Evolutionary conservation across 768 basidiomycete species (phyloP).

Genomic region (Pisolithus microcarpus): DNA sequence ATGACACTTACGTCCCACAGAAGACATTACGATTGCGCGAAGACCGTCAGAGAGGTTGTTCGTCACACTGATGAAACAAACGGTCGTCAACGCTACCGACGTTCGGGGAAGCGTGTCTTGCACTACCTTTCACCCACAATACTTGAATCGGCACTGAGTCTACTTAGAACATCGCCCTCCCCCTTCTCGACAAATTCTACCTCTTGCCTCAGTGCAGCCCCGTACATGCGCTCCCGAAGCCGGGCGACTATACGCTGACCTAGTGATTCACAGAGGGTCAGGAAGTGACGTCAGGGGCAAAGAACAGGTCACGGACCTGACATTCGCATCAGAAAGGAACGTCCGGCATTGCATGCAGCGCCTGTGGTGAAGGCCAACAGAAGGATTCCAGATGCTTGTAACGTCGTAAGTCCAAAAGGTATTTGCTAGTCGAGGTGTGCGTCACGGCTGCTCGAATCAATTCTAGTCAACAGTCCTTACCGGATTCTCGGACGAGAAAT

Average conservation of each 20-base stretch:
- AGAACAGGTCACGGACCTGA: constrained; percentile 43
- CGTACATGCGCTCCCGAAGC: constrained; percentile 74
- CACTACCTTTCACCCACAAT: constrained; percentile 86
- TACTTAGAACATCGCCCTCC: constrained; percentile 88
- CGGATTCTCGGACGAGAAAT: constrained; percentile 68
- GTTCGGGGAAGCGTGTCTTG: background rate
- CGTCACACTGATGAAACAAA: constrained; percentile 51
- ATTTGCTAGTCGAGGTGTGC: constrained; percentile 44
- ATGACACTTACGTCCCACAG: constrained; percentile 72
- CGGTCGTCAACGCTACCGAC: background rate
- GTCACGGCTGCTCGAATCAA: constrained; percentile 19
- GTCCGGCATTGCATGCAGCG: constrained; percentile 77
- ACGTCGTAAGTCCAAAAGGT: constrained; percentile 72
- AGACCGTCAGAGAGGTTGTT: constrained; percentile 76
- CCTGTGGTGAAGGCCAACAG: constrained; percentile 79
- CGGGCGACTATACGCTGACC: constrained; percentile 90
- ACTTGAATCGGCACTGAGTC: constrained; percentile 84
- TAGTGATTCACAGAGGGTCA: constrained; percentile 12
- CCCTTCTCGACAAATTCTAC: constrained; percentile 89
- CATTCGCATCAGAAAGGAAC: constrained; percentile 80
- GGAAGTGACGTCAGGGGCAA: background rate
- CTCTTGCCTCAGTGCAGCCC: constrained; percentile 80
- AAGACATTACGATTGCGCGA: constrained; percentile 84
- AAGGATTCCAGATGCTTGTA: constrained; percentile 70
- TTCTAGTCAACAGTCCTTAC: constrained; percentile 31